Conservation (phyloP, 1,284 basidiomycete species). For the Mycena sp. region DNA sequence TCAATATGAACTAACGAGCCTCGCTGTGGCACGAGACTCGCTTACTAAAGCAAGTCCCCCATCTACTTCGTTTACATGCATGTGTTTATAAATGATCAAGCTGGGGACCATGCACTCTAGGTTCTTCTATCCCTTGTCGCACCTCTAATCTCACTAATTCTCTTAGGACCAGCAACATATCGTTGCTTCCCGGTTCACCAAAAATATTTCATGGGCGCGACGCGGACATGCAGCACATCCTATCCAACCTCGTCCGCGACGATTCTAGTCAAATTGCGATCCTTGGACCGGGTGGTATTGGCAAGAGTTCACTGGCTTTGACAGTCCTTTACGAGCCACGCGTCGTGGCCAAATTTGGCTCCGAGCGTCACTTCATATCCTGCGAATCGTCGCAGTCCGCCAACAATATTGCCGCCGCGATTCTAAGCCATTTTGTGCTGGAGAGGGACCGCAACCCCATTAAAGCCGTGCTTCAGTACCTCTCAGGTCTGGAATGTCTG, state of each 20-base stretch:
- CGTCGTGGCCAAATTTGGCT: not conserved
- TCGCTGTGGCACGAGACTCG: no score
- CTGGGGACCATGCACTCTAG: not conserved
- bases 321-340: not conserved
- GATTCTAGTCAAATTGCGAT: not conserved
- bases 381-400: slow-evolving; percentile 25
- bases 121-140: not conserved
- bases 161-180: not conserved
- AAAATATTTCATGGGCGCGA: no score
- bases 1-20: no score
- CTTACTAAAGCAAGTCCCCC: no score
- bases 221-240: not conserved
- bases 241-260: not conserved
- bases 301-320: slow-evolving; percentile 9
- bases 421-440: slow-evolving; percentile 25
- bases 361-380: not conserved
- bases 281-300: slow-evolving; percentile 11
- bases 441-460: not conserved
- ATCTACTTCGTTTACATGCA: no score
- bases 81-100: no score
- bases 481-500: not conserved
- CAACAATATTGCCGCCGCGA: slow-evolving; percentile 33
- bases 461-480: not conserved
- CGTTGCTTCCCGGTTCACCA: not conserved
- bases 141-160: not conserved